Conservation (phyloP, 129 eudicot genomes). For the Centrapalus pauciflorus region DNA sequence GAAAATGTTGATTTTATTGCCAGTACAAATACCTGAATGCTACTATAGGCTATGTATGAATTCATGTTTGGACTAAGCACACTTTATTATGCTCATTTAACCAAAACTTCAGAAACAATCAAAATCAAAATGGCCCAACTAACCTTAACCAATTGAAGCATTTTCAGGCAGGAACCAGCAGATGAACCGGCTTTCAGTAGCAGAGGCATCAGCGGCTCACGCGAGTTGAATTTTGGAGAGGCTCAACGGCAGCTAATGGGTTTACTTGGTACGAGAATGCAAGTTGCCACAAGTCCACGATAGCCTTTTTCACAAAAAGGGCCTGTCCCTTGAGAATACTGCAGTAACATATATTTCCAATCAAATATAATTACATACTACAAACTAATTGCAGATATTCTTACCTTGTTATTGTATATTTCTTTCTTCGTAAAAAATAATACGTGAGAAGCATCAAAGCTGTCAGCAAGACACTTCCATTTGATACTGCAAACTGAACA, state of each 20-base stretch:
- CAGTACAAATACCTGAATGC: no score
- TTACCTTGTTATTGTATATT: conserved; percentile 55
- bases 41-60: background rate
- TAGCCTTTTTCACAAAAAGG: conserved; percentile 45
- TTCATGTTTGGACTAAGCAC: conserved; percentile 8
- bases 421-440: conserved; percentile 62
- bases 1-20: no score
- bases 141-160: conserved; percentile 13
- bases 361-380: background rate
- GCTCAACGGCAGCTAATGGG: conserved; percentile 93
- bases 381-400: no score
- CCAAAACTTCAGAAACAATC: background rate
- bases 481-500: conserved; percentile 45
- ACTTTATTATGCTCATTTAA: conserved; percentile 5
- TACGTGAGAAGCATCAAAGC: conserved; percentile 39
- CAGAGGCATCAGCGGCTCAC: conserved; percentile 36
- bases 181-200: background rate
- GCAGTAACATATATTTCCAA: conserved; percentile 10
- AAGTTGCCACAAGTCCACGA: conserved; percentile 82
- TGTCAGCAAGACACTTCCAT: conserved; percentile 54
- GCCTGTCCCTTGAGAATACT: conserved; percentile 55
- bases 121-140: conserved; percentile 4
- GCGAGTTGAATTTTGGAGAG: conserved; percentile 51
- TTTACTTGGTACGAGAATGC: conserved; percentile 97
- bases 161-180: background rate